Conservation (phyloP, 345 rosid genomes). For the Pugionium dolabratum region DNA sequence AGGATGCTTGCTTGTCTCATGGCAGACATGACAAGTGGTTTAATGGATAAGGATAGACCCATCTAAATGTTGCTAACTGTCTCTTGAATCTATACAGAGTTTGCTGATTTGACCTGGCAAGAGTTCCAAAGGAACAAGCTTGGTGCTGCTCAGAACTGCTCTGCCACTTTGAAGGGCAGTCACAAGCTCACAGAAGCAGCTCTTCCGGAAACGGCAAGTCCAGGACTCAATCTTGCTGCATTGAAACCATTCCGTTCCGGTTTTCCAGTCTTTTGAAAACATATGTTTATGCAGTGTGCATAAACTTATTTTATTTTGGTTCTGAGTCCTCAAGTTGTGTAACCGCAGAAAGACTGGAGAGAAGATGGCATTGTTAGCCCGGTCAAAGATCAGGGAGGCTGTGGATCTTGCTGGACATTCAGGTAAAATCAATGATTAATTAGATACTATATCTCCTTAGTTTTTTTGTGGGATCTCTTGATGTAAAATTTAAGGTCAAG, state of each 20-base stretch:
- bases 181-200: conserved; percentile 64
- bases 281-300: background rate
- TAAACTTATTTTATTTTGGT: background rate
- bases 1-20: background rate
- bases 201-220: conserved; percentile 61
- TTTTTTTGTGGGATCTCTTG: background rate
- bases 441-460: background rate
- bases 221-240: background rate
- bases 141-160: conserved; percentile 98
- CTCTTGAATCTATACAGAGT: conserved; percentile 51
- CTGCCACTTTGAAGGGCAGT: conserved; percentile 79
- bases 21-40: background rate
- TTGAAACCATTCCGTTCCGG: background rate
- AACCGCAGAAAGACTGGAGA: conserved; percentile 92
- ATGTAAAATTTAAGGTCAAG: background rate
- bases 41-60: background rate
- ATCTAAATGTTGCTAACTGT: conserved; percentile 5
- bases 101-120: conserved; percentile 93
- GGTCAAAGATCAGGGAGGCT: conserved; percentile 83
- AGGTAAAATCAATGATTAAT: conserved; percentile 48
- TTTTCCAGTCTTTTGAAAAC: conserved; percentile 3
- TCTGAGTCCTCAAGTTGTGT: conserved; percentile 19
- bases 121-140: conserved; percentile 78
- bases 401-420: conserved; percentile 99
- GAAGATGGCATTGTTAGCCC: conserved; percentile 81